These are phyloP conservation scores for Colletotrichum sp. DNA, from an alignment of 2,329 filamentous ascomycete genomes.

Conservation along the genomic window DNA sequence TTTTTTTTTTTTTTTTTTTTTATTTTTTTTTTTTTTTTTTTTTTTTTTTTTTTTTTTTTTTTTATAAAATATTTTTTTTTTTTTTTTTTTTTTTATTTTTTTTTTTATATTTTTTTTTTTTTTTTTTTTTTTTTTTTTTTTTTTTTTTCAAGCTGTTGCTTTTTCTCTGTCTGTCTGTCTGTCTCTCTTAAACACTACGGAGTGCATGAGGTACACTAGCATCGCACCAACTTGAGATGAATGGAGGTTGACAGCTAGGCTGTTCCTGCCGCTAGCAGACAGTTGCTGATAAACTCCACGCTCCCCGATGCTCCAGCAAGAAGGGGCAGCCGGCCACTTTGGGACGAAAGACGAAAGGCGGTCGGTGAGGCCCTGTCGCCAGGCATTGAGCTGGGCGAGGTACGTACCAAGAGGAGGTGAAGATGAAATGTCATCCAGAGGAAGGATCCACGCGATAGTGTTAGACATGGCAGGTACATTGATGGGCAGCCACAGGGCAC, in stretches of 20 bases:
- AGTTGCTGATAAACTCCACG: neutral
- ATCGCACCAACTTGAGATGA: neutral
- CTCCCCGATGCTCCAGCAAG: neutral
- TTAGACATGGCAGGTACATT: constrained; percentile 18
- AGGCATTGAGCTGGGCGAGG: neutral
- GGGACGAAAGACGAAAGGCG: constrained; percentile 1
- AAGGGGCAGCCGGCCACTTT: neutral
- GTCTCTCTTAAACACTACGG: neutral
- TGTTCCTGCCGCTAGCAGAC: neutral
- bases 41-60: too few relatives aligned
- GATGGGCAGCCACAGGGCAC: constrained; percentile 13
- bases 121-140: neutral
- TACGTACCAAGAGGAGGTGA: neutral
- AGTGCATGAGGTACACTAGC: neutral
- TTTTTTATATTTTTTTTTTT: neutral
- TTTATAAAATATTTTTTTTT: neutral
- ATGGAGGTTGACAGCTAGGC: neutral
- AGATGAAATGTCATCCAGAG: neutral
- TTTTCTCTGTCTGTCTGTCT: neutral
- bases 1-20: too few relatives aligned
- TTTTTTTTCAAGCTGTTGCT: neutral
- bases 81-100: neutral
- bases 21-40: too few relatives aligned
- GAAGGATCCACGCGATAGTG: constrained; percentile 14
- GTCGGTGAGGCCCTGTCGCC: neutral